Evolutionary conservation across 2,329 filamentous ascomycete genomes (phyloP), one percentile per base, ranked within the genome.

Genomic region (Colletotrichum sansevieriae): DNA sequence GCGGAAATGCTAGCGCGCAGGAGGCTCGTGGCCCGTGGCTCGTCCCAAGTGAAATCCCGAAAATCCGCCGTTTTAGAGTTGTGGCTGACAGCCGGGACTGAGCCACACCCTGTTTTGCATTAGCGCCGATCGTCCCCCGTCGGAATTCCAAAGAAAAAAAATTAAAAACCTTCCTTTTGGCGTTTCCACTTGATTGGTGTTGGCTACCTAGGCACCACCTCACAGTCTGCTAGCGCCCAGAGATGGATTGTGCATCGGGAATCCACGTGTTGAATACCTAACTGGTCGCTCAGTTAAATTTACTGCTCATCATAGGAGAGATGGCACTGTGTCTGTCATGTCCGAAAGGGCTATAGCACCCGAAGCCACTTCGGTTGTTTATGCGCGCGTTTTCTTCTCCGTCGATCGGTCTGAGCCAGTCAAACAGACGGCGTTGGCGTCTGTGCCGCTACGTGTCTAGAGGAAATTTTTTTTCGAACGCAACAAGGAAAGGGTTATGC

Each of bases 1-100:
- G 46, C 46, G 37, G 22, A 15, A 29, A 29, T n/a, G 47, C 11
- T 29, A 33, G 22, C 20, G 22, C 47, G 18, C 43, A 22, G 22
- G 22, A 2, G 13, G 18, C 57, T n/a, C 6, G 44, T 20, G 29
- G 18, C 11, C 11, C 13, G 59, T 43, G 18, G 59, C 37, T 60
- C 41, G 41, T 60, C 54, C 55, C 49, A 65, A 60, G 33, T 60
- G 18, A 25, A 54, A 65, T 37, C 22, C 61, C 55, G 62, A 68
- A 39, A 54, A 68, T 59, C 61, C 54, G 54, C 62, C 62, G 62
- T 65, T 68, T 70, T 70, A 70, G 46, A 67, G 63, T 70, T 70
- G 67, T 70, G 67, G 67, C 67, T 70, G 67, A 68, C 57, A 56
- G 41, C 13, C 63, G 63, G 56, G 63, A 57, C 51, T 70, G 46